Evolutionary conservation across 345 rosid genomes (phyloP), one percentile per base, ranked within the genome.

Genomic region (Kernera saxatilis): DNA sequence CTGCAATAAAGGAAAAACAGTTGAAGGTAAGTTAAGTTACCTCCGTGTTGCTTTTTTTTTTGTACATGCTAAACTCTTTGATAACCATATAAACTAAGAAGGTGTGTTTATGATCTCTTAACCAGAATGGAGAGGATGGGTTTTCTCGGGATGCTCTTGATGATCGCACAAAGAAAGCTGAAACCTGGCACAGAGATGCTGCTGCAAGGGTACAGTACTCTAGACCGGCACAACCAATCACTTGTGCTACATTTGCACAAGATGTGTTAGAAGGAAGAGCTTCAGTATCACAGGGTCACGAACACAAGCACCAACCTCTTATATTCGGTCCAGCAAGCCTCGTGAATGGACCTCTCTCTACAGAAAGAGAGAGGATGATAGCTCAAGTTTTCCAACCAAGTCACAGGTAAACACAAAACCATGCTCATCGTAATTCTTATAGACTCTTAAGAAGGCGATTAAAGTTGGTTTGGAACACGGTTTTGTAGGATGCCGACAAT

Each of bases 251-350:
- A 70, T 94, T 91, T 78, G 99, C 96, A 57, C 96, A 86, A 86
- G 98, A 91, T 81, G 96, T 91, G 74, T 36, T 92, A 39, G 99
- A 92, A 85, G 99, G 99, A 17, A 88, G 98, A 71, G 97, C 99
- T 45, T 71, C 74, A 0, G 88, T 85, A 64, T 83, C 93, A 14
- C 76, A 92, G 52, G 88, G 82, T 49, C 96, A 90, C 19, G 99
- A 88, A n/a, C 99, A 94, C 77, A 92, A 89, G 68, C 87, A 94
- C 80, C 92, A 87, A 70, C 97, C 99, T 25, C 69, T 87, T 78
- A 85, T 90, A 78, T 94, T 94, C 52, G 98, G 98, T 75, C 97
- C 98, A 63, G 92, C 92, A 50, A 94, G 97, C 80, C 80, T 94
- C 12, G 62, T 87, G 45, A 79, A 83, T 76, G 91, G 95, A 62